phyloP scores from a whole-genome alignment of 2,329 filamentous ascomycete genomes.

The Arthrobotrys pseudoclavata region DNA sequence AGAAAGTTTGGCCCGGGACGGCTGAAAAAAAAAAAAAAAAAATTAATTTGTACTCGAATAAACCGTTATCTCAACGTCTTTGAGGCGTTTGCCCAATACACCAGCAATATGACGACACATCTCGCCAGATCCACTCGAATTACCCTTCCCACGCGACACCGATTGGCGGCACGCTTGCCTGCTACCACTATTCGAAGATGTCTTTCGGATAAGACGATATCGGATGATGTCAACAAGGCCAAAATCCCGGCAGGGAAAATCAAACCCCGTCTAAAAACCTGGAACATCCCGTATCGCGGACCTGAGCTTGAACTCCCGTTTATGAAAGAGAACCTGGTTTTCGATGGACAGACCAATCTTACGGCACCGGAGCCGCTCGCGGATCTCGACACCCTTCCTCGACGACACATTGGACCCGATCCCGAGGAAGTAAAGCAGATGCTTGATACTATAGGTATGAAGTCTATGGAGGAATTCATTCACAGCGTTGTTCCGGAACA shows the following conservation, averaged over 20 bases:
- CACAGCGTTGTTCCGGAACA: conserved; percentile 84
- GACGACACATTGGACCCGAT: conserved; percentile 88
- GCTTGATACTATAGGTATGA: conserved; percentile 76
- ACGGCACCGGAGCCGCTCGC: conserved; percentile 6
- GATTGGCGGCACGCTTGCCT: conserved; percentile 29
- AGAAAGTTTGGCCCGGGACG: background rate
- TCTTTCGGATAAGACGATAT: background rate
- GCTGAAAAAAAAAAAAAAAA: background rate
- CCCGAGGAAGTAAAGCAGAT: conserved; percentile 79
- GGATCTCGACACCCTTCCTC: conserved; percentile 74
- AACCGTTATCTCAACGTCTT: conserved; percentile 1
- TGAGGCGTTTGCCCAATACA: conserved; percentile 46
- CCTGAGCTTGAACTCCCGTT: conserved; percentile 32
- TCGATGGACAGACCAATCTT: conserved; percentile 25
- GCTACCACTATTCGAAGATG: conserved; percentile 26
- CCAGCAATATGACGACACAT: conserved; percentile 53
- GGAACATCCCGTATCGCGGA: background rate
- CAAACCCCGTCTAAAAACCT: background rate
- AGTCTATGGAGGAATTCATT: conserved; percentile 85
- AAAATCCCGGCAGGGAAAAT: background rate
- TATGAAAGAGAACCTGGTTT: conserved; percentile 21
- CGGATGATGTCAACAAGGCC: background rate
- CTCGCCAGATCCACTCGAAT: conserved; percentile 40
- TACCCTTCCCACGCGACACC: conserved; percentile 47
- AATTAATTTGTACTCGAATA: background rate